phyloP scores from a whole-genome alignment of 2,329 filamentous ascomycete genomes.

The Colletotrichum sp. region DNA sequence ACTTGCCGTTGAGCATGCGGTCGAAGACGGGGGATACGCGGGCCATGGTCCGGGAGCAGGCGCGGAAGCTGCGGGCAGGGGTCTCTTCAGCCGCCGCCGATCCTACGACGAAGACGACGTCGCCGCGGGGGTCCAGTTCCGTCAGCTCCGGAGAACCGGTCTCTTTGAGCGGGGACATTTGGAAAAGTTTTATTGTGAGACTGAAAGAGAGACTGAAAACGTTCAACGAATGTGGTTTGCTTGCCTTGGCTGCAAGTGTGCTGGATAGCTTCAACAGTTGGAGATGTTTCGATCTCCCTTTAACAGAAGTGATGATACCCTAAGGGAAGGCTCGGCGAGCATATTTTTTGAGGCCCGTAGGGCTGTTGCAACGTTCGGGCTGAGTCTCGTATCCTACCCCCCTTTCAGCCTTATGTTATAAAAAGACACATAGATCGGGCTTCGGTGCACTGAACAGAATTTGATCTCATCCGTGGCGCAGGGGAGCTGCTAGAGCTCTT shows the following conservation, averaged over 20 bases:
- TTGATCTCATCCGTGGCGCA: constrained; percentile 2
- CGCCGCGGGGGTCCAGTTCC: neutral
- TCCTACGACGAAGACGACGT: constrained; percentile 11
- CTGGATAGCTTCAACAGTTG: neutral
- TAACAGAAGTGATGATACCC: neutral
- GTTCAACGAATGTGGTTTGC: neutral
- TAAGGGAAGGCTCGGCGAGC: neutral
- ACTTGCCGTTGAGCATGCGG: constrained; percentile 31
- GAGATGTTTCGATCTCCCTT: neutral
- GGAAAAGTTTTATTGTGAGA: neutral
- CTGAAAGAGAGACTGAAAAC: neutral
- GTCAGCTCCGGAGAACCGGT: neutral
- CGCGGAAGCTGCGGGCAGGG: constrained; percentile 22
- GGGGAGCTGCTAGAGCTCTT: neutral
- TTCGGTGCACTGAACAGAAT: neutral
- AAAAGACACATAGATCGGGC: neutral
- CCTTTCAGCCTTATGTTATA: neutral
- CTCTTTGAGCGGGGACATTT: neutral
- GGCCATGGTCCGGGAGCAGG: constrained; percentile 31
- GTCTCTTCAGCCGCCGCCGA: neutral
- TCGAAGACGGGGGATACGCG: constrained; percentile 33
- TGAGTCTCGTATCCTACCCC: neutral
- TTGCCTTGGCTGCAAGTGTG: neutral
- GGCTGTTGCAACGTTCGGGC: neutral
- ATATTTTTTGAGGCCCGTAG: neutral